A percentile compares a stretch with the other conserved stretches of the same genome.
Evolutionary conservation across 2,329 filamentous ascomycete species (phyloP).

Genomic region (Hypoxylon sp.): DNA sequence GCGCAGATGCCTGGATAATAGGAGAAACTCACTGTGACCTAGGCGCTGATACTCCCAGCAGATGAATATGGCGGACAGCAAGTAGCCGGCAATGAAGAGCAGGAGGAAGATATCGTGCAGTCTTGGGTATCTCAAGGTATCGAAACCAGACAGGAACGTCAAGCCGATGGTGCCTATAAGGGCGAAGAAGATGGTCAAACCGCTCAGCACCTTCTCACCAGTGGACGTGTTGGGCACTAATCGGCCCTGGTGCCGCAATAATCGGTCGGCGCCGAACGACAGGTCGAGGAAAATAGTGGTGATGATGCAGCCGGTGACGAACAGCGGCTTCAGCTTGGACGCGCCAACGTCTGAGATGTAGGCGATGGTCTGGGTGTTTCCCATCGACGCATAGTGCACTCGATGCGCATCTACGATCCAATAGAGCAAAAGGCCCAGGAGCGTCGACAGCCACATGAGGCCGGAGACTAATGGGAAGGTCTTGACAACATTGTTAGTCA

Average conservation of each 20-base stretch:
- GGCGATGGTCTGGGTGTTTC: slow-evolving; percentile 64
- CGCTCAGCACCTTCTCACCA: slow-evolving; percentile 69
- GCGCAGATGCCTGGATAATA: not conserved
- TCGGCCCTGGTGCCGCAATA: slow-evolving; percentile 81
- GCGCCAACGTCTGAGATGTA: slow-evolving; percentile 76
- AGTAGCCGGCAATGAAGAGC: slow-evolving; percentile 86
- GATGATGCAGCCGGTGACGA: slow-evolving; percentile 74
- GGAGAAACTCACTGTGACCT: slow-evolving; percentile 66
- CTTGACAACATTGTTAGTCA: slow-evolving; percentile 45
- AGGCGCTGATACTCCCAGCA: slow-evolving; percentile 91
- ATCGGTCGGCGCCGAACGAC: slow-evolving; percentile 82
- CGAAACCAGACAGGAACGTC: slow-evolving; percentile 85
- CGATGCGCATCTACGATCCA: slow-evolving; percentile 67
- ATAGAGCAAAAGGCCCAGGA: slow-evolving; percentile 74
- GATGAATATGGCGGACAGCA: slow-evolving; percentile 85
- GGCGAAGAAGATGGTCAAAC: slow-evolving; percentile 71
- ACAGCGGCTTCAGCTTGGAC: slow-evolving; percentile 73
- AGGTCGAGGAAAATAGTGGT: slow-evolving; percentile 83
- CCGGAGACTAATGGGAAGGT: slow-evolving; percentile 74
- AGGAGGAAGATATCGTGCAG: slow-evolving; percentile 80
- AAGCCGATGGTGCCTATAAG: slow-evolving; percentile 80
- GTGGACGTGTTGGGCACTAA: slow-evolving; percentile 74
- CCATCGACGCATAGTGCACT: slow-evolving; percentile 69
- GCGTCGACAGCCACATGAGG: slow-evolving; percentile 69
- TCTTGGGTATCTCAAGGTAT: slow-evolving; percentile 72